phyloP scores from a whole-genome alignment of 208 protist genomes.

The Vickermania ingenoplastis region DNA sequence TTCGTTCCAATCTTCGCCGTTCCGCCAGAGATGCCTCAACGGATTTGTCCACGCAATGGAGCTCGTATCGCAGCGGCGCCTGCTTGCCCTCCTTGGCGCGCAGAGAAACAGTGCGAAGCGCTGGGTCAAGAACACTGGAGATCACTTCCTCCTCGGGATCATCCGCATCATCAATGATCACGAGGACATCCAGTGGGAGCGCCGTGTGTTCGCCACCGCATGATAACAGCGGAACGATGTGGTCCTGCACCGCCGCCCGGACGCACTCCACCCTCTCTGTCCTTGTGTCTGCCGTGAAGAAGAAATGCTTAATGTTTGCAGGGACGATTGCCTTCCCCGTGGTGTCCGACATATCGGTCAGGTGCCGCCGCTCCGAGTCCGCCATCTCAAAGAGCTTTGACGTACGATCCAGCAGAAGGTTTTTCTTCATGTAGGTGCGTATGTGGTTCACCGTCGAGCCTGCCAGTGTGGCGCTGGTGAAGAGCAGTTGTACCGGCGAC shows the following conservation, averaged over 20 bases:
- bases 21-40: not conserved
- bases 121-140: not conserved
- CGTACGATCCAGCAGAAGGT: conserved; percentile 50
- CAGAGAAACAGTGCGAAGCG: not conserved
- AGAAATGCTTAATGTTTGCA: conserved; percentile 51
- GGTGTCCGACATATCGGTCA: not conserved
- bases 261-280: conserved; percentile 66
- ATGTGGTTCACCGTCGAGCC: conserved; percentile 84
- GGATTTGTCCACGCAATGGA: not conserved
- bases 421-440: conserved; percentile 84
- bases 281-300: conserved; percentile 73
- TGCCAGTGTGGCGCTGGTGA: conserved; percentile 81
- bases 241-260: conserved; percentile 18
- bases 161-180: not conserved
- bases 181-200: not conserved
- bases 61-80: no score
- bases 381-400: conserved; percentile 61
- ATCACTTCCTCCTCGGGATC: not conserved
- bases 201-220: not conserved
- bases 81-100: no score
- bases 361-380: not conserved
- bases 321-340: conserved; percentile 30
- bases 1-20: not conserved
- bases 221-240: not conserved
- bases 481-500: conserved; percentile 75